A percentile compares a stretch with the other conserved stretches of the same genome.
Conservation (phyloP, 176 grass and related monocot genomes). For the Microstegium vimineum region DNA sequence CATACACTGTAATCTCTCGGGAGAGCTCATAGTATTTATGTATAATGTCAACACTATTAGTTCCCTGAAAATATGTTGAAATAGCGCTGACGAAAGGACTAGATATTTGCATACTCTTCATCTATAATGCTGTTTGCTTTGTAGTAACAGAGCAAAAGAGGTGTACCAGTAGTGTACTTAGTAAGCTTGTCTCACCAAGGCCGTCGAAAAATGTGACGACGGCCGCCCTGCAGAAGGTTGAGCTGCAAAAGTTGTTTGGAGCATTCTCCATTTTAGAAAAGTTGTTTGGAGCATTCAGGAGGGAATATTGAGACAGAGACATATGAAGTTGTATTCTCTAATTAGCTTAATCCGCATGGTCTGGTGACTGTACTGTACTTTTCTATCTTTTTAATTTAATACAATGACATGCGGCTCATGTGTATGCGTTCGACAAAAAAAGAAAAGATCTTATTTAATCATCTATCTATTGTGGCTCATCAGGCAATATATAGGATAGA, state of each 20-base stretch:
- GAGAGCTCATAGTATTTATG: background rate
- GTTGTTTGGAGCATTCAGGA: background rate
- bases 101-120: background rate
- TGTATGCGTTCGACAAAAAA: too few relatives aligned
- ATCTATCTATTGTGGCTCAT: background rate
- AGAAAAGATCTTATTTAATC: background rate
- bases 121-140: background rate
- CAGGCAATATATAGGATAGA: background rate
- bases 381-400: background rate
- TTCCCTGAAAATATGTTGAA: too few relatives aligned
- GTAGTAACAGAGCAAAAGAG: conserved; percentile 11
- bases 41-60: too few relatives aligned
- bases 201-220: conserved; percentile 50
- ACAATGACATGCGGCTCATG: background rate
- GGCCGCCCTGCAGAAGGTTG: conserved; percentile 52
- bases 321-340: background rate
- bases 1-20: too few relatives aligned
- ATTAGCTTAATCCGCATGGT: background rate
- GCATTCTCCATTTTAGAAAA: background rate
- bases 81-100: too few relatives aligned
- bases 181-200: conserved; percentile 62
- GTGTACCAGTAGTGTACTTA: conserved; percentile 61
- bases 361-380: too few relatives aligned
- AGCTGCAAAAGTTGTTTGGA: conserved; percentile 45
- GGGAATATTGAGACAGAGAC: background rate